Conservation (phyloP, 441 rosid species). For the Adansonia madagascariensis region DNA sequence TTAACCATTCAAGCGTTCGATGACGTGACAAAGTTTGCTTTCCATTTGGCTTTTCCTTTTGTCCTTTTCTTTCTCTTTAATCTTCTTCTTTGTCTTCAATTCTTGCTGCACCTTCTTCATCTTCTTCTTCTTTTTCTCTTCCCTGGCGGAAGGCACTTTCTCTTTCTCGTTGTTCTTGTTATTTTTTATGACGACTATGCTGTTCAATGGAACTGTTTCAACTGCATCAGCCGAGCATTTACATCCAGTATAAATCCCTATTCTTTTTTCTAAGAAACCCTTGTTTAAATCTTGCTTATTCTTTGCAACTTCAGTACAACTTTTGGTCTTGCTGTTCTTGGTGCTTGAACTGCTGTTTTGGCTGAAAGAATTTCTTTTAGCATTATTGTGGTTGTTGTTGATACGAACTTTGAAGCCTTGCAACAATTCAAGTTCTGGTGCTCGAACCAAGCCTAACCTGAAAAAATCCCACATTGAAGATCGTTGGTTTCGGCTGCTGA, state of each 20-base stretch:
- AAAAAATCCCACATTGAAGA: constrained; percentile 72
- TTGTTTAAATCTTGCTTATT: constrained; percentile 24
- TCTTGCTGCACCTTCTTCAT: constrained; percentile 28
- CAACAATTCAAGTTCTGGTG: constrained; percentile 67
- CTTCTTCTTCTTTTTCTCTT: constrained; percentile 26
- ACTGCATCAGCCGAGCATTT: constrained; percentile 63
- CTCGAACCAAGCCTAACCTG: constrained; percentile 66
- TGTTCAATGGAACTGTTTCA: constrained; percentile 49
- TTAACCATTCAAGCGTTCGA: constrained; percentile 73
- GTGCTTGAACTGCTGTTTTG: constrained; percentile 46
- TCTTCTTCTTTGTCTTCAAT: constrained; percentile 43
- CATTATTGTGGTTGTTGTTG: background rate
- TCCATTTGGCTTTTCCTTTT: constrained; percentile 35
- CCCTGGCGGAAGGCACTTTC: constrained; percentile 27
- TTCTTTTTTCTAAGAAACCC: constrained; percentile 37
- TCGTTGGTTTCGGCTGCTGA: constrained; percentile 37
- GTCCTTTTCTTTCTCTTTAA: constrained; percentile 15
- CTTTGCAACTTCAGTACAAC: background rate
- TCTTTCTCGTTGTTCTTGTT: constrained; percentile 13
- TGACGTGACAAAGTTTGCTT: constrained; percentile 61
- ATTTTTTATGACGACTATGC: constrained; percentile 35
- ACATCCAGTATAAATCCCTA: constrained; percentile 57
- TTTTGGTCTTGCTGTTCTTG: background rate
- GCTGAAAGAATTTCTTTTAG: constrained; percentile 48
- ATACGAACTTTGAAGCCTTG: constrained; percentile 49